Percentiles rank a stretch among this genome's conserved stretches.
Evolutionary conservation across 208 protist genomes (phyloP).

Genomic region (Porcisia hertigi): DNA sequence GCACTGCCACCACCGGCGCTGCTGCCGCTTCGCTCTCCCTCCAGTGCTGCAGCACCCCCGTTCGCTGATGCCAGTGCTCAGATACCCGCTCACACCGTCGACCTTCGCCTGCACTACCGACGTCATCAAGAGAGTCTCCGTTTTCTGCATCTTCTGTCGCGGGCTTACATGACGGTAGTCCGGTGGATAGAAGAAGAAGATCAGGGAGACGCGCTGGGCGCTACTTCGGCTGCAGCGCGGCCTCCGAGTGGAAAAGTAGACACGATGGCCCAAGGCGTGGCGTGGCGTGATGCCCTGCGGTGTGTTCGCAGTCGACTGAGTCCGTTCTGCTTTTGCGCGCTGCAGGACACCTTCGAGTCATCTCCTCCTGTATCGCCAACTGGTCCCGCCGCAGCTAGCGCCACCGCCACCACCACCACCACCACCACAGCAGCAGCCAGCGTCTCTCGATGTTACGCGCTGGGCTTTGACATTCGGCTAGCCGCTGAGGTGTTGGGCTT

Average conservation of each 20-base stretch:
- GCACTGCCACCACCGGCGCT: constrained; percentile 11
- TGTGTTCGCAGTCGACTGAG: constrained; percentile 21
- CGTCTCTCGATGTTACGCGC: constrained; percentile 1
- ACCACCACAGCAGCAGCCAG: not conserved
- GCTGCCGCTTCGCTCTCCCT: not conserved
- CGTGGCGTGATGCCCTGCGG: constrained; percentile 6
- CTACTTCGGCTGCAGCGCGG: not conserved
- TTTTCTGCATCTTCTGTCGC: constrained; percentile 16
- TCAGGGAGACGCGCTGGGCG: not conserved
- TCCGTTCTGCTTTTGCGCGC: constrained; percentile 25
- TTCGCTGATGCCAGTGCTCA: not conserved
- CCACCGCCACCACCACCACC: not conserved
- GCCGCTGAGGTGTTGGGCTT: constrained; percentile 23
- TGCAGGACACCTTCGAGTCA: not conserved
- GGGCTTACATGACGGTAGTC: constrained; percentile 20
- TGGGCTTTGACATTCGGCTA: constrained; percentile 18
- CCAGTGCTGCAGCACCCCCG: not conserved
- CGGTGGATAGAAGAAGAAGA: constrained; percentile 26
- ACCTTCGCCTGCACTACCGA: constrained; percentile 25
- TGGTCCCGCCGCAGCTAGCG: not conserved
- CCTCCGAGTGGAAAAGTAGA: not conserved
- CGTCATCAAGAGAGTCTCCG: constrained; percentile 31
- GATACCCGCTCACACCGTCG: constrained; percentile 1
- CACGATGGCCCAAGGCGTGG: not conserved
- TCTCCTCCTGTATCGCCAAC: not conserved